Conservation (phyloP, 371 early-diverging fungal species). For the Zopfochytrium polystomum region DNA sequence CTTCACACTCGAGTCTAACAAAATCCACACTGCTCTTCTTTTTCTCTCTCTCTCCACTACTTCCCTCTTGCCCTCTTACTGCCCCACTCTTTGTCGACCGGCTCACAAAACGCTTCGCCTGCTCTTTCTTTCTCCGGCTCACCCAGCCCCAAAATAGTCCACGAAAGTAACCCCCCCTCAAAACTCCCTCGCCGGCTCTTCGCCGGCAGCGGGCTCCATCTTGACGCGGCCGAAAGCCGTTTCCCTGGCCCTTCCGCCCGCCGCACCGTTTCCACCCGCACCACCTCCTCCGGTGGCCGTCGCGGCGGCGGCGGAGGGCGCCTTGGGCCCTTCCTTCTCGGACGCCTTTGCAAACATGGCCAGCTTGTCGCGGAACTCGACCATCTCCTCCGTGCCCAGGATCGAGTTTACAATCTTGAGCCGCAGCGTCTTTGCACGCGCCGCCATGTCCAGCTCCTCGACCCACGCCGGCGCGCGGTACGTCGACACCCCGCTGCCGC, state of each 20-base stretch:
- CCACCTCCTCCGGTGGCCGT: slow-evolving; percentile 13
- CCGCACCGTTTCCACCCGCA: too few relatives aligned
- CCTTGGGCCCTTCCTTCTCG: slow-evolving; percentile 3
- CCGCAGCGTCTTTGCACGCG: slow-evolving; percentile 21
- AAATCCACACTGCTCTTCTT: too few relatives aligned
- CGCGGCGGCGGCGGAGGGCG: slow-evolving; percentile 8
- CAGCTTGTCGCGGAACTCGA: slow-evolving; percentile 27
- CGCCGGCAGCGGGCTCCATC: slow-evolving; percentile 12
- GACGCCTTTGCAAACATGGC: slow-evolving; percentile 24
- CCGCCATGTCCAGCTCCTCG: slow-evolving; percentile 23
- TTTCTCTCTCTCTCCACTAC: too few relatives aligned
- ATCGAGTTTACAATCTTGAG: slow-evolving; percentile 20
- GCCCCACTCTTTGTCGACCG: too few relatives aligned
- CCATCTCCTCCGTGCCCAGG: slow-evolving; percentile 20
- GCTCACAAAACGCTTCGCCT: too few relatives aligned
- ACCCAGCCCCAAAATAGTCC: too few relatives aligned
- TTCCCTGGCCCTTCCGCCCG: slow-evolving; percentile 23
- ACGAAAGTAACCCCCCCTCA: too few relatives aligned
- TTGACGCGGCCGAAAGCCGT: slow-evolving; percentile 26
- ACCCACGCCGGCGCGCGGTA: slow-evolving; percentile 23
- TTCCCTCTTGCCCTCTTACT: too few relatives aligned
- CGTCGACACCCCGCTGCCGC: neutral
- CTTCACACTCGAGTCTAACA: too few relatives aligned
- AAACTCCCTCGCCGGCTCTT: slow-evolving; percentile 13
- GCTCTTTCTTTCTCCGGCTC: too few relatives aligned